Conservation (phyloP, 495 filamentous ascomycete genomes). For the Ramalina intermedia region DNA sequence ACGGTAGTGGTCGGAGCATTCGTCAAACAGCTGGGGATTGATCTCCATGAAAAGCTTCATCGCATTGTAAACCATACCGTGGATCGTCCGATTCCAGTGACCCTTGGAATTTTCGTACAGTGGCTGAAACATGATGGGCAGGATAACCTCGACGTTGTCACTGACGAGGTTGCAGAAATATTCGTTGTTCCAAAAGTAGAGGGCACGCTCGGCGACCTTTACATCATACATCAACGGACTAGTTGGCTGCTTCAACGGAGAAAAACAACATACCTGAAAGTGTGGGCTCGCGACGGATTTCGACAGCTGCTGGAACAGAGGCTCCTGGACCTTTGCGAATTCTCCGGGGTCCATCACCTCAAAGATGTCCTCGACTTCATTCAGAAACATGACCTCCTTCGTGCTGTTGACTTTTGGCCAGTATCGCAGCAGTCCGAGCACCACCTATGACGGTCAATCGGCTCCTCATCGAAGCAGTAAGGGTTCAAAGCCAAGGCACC, state of each 20-base stretch:
- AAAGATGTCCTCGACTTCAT: constrained; percentile 98
- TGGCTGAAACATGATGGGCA: constrained; percentile 98
- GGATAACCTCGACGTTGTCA: constrained; percentile 95
- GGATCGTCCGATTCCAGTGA: constrained; percentile 98
- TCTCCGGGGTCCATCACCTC: constrained; percentile 99
- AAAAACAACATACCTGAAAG: constrained; percentile 55
- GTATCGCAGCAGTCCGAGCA: constrained; percentile 84
- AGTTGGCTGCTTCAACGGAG: constrained; percentile 1
- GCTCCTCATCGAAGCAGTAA: constrained; percentile 1
- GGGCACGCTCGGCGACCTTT: constrained; percentile 82
- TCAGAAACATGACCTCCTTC: constrained; percentile 99
- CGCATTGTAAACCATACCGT: constrained; percentile 99
- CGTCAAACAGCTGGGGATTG: constrained; percentile 95
- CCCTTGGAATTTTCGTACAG: constrained; percentile 99
- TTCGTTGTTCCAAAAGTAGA: constrained; percentile 99
- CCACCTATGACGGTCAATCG: constrained; percentile 44
- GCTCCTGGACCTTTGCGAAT: constrained; percentile 97
- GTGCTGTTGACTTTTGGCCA: constrained; percentile 99
- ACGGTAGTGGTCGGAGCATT: constrained; percentile 96
- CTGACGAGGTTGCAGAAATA: constrained; percentile 99
- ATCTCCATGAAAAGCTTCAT: constrained; percentile 99
- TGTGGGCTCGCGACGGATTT: constrained; percentile 97
- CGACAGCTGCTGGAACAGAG: constrained; percentile 88
- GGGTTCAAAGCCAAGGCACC: constrained; percentile 2
- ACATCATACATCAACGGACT: not conserved